A percentile compares a stretch with the other conserved stretches of the same genome.
phyloP scores from a whole-genome alignment of 306 rosid species.

The Inga leiocalycina region DNA sequence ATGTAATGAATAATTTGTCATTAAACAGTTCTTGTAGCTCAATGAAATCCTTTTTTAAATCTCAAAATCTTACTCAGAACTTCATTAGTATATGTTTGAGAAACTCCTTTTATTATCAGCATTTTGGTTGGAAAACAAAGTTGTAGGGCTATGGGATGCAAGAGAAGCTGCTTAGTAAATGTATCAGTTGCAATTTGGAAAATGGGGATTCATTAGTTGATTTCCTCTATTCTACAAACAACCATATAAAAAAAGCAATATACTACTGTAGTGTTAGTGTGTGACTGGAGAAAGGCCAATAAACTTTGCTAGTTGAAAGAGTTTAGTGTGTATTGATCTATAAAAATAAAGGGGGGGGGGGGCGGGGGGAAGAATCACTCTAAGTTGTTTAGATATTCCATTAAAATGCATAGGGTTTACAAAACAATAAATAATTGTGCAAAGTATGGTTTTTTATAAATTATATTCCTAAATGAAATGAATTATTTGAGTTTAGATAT shows the following conservation, averaged over 20 bases:
- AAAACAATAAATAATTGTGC: too few species aligned
- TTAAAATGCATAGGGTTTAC: background rate
- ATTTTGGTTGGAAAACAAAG: slow-evolving; percentile 8
- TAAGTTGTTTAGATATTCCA: background rate
- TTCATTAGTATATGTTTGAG: background rate
- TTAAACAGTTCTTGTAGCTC: background rate
- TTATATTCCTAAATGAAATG: background rate
- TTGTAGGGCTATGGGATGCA: slow-evolving; percentile 12
- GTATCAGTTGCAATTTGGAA: slow-evolving; percentile 10
- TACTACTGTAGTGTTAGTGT: too few species aligned
- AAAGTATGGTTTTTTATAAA: background rate
- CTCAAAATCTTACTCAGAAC: background rate
- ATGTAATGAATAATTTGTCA: background rate
- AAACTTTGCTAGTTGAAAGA: too few species aligned
- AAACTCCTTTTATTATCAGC: background rate
- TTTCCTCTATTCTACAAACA: too few species aligned
- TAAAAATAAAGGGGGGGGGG: background rate
- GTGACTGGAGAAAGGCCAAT: too few species aligned
- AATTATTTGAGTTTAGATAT: background rate
- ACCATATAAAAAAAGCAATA: too few species aligned
- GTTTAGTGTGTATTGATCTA: background rate
- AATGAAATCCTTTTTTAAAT: background rate
- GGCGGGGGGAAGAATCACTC: background rate
- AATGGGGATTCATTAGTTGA: background rate
- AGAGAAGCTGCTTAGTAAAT: background rate